These are phyloP conservation scores for Penicillium sp. DNA, from an alignment of 2,329 filamentous ascomycete species.

Conservation along the genomic window DNA sequence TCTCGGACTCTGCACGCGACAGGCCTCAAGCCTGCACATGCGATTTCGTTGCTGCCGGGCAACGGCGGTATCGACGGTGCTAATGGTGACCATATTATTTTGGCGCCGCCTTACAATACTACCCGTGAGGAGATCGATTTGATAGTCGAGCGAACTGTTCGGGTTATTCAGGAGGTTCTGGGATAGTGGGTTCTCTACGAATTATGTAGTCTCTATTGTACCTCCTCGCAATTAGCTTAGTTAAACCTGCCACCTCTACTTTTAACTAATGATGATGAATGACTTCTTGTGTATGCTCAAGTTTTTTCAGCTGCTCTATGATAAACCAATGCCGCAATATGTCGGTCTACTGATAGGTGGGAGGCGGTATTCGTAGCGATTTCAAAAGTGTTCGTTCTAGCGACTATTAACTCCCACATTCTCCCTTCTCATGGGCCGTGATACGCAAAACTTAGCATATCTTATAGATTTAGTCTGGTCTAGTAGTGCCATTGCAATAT, in stretches of 20 bases:
- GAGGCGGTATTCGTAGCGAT: neutral
- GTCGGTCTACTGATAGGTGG: too few relatives aligned
- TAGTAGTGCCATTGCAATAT: neutral
- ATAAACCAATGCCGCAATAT: neutral
- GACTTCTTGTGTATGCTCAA: too few relatives aligned
- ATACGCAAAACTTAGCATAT: neutral
- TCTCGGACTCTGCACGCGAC: conserved; percentile 41
- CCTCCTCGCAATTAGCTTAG: neutral
- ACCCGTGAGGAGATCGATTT: conserved; percentile 41
- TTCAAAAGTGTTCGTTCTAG: neutral
- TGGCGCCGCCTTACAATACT: conserved; percentile 48
- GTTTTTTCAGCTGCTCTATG: neutral
- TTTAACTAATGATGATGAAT: neutral
- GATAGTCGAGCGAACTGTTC: conserved; percentile 41
- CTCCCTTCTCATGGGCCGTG: too few relatives aligned
- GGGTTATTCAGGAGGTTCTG: conserved; percentile 35
- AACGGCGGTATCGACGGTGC: conserved; percentile 44
- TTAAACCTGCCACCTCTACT: neutral
- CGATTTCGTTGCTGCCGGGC: conserved; percentile 47
- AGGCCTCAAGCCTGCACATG: conserved; percentile 34
- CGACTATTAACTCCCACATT: neutral
- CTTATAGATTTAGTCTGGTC: neutral
- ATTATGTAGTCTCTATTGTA: neutral
- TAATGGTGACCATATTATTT: conserved; percentile 46
- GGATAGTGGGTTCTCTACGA: conserved; percentile 4